Percentiles rank a stretch among this genome's conserved stretches.
phyloP scores from a whole-genome alignment of 1,139 yeast genomes.

The Yamadazyma siamensis region DNA sequence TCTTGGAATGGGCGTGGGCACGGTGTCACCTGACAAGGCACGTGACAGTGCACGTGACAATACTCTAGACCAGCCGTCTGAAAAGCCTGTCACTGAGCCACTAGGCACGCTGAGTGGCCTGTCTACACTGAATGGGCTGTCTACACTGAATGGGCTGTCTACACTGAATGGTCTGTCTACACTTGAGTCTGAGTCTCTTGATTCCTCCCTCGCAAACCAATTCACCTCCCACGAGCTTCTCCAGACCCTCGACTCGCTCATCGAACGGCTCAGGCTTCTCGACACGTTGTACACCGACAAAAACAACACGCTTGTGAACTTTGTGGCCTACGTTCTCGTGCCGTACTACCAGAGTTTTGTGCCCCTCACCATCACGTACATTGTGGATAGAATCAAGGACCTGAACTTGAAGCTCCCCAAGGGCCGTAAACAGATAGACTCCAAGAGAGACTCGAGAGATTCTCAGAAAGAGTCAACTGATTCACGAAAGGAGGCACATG shows the following conservation, averaged over 20 bases:
- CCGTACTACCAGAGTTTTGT: slow-evolving; percentile 52
- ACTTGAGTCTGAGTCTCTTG: not conserved
- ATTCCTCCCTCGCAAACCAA: not conserved
- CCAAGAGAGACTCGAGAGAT: no score
- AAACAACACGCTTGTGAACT: slow-evolving; percentile 39
- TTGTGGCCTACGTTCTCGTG: slow-evolving; percentile 49
- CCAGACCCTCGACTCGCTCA: slow-evolving; percentile 35
- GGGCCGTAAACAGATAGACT: slow-evolving; percentile 1
- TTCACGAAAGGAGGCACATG: no score
- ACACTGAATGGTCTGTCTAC: no score
- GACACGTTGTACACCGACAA: slow-evolving; percentile 43
- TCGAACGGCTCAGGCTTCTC: slow-evolving; percentile 55
- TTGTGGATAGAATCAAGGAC: slow-evolving; percentile 50
- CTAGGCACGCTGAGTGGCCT: no score
- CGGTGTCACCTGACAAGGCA: no score
- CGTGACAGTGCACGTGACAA: no score
- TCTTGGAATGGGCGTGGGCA: slow-evolving; percentile 37
- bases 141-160: no score
- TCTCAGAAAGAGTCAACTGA: not conserved
- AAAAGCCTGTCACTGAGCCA: no score
- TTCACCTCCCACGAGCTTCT: slow-evolving; percentile 7
- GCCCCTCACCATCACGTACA: slow-evolving; percentile 44
- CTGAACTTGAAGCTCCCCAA: slow-evolving; percentile 33
- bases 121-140: no score
- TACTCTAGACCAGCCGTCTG: no score